Evolutionary conservation across 2,329 filamentous ascomycete genomes (phyloP).

Genomic region (Shiraia sp.): DNA sequence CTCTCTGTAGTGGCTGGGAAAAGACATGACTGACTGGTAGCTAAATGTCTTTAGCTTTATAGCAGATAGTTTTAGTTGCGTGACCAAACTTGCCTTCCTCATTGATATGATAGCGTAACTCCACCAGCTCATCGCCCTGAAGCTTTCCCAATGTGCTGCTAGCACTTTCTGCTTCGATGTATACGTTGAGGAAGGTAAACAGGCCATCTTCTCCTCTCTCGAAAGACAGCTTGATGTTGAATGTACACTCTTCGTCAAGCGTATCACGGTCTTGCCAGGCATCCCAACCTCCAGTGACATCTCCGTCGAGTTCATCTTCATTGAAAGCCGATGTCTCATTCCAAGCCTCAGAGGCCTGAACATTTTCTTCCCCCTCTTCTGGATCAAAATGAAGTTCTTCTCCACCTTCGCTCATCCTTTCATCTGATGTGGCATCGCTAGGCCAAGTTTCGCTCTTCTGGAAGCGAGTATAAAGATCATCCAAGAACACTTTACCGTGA

Average conservation of each 20-base stretch:
- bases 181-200: constrained; percentile 7
- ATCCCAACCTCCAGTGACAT: constrained; percentile 9
- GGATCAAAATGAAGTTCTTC: not conserved
- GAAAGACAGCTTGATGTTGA: constrained; percentile 4
- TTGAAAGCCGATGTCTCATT: constrained; percentile 6
- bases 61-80: not conserved
- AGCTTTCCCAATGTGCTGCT: not conserved
- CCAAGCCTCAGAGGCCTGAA: not conserved
- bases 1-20: not conserved
- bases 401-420: not conserved
- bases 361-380: not conserved
- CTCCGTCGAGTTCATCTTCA: constrained; percentile 5
- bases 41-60: not conserved
- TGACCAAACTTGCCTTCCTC: not conserved
- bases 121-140: not conserved
- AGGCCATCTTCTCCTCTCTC: constrained; percentile 5
- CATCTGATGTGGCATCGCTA: not conserved
- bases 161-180: constrained; percentile 7
- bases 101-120: constrained; percentile 5
- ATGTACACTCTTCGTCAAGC: constrained; percentile 1
- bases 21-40: not conserved
- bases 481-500: constrained; percentile 7
- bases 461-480: constrained; percentile 5
- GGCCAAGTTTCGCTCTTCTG: constrained; percentile 2
- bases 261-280: constrained; percentile 11